Conservation (phyloP, 495 filamentous ascomycete species). For the Tuber indicum region DNA sequence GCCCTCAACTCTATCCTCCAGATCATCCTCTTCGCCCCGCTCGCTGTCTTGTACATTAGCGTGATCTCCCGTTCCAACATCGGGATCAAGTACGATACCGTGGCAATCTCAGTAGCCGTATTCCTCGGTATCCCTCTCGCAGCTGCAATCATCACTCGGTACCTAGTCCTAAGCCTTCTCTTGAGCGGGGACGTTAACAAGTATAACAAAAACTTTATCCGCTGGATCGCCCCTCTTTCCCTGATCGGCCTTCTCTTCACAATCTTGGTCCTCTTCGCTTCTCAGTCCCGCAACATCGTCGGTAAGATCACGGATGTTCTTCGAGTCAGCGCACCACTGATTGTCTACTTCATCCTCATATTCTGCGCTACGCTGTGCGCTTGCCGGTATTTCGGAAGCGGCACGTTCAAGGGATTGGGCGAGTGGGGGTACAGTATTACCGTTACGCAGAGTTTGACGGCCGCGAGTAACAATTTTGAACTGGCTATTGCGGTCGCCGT, state of each 20-base stretch:
- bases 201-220: slow-evolving; percentile 66
- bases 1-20: slow-evolving; percentile 82
- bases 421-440: slow-evolving; percentile 63
- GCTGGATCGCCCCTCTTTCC: slow-evolving; percentile 63
- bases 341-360: slow-evolving; percentile 71
- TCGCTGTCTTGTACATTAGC: slow-evolving; percentile 70
- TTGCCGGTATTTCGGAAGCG: slow-evolving; percentile 36
- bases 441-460: slow-evolving; percentile 83
- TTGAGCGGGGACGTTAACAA: slow-evolving; percentile 52
- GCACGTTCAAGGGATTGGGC: slow-evolving; percentile 22
- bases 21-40: slow-evolving; percentile 76
- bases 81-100: slow-evolving; percentile 59
- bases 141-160: slow-evolving; percentile 69
- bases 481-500: slow-evolving; percentile 88
- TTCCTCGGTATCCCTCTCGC: slow-evolving; percentile 82
- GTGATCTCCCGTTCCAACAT: slow-evolving; percentile 53
- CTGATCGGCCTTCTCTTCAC: slow-evolving; percentile 80
- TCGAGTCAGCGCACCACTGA: slow-evolving; percentile 68
- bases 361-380: slow-evolving; percentile 61
- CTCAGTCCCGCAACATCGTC: slow-evolving; percentile 70
- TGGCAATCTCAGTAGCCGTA: slow-evolving; percentile 71
- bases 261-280: slow-evolving; percentile 77
- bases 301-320: slow-evolving; percentile 77
- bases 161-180: slow-evolving; percentile 46
- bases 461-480: slow-evolving; percentile 94